Evolutionary conservation across 1,139 yeast genomes (phyloP).

Genomic region (Lodderomyces jiufengensis): DNA sequence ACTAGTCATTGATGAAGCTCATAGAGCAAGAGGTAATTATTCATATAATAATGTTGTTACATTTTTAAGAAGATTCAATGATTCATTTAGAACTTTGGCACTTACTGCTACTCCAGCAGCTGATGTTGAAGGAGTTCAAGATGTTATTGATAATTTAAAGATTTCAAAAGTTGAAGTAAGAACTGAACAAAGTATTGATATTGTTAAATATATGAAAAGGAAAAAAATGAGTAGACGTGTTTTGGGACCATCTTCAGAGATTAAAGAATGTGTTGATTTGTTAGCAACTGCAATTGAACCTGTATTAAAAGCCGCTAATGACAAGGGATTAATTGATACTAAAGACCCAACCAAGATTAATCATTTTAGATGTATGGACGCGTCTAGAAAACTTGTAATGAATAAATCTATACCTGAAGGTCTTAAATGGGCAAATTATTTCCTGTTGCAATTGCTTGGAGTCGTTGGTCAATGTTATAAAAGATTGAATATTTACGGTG

Average conservation of each 20-base stretch:
- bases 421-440: constrained; percentile 65
- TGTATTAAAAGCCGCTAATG: constrained; percentile 58
- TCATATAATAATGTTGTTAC: constrained; percentile 82
- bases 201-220: constrained; percentile 72
- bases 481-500: constrained; percentile 76
- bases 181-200: constrained; percentile 81
- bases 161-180: constrained; percentile 81
- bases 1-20: constrained; percentile 93
- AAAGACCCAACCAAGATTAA: constrained; percentile 66
- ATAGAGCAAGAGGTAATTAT: constrained; percentile 85
- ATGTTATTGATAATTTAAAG: constrained; percentile 65
- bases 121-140: constrained; percentile 84
- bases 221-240: constrained; percentile 59
- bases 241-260: constrained; percentile 52
- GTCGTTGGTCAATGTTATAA: constrained; percentile 73
- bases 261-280: constrained; percentile 45
- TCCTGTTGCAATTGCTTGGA: constrained; percentile 57
- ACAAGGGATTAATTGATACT: constrained; percentile 56
- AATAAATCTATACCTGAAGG: constrained; percentile 61
- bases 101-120: constrained; percentile 96
- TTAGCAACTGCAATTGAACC: constrained; percentile 58
- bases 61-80: constrained; percentile 58
- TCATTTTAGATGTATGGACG: constrained; percentile 69
- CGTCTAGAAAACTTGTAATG: constrained; percentile 52
- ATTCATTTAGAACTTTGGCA: constrained; percentile 72